Conservation (phyloP, 768 basidiomycete species). For the Artomyces pyxidatus region DNA sequence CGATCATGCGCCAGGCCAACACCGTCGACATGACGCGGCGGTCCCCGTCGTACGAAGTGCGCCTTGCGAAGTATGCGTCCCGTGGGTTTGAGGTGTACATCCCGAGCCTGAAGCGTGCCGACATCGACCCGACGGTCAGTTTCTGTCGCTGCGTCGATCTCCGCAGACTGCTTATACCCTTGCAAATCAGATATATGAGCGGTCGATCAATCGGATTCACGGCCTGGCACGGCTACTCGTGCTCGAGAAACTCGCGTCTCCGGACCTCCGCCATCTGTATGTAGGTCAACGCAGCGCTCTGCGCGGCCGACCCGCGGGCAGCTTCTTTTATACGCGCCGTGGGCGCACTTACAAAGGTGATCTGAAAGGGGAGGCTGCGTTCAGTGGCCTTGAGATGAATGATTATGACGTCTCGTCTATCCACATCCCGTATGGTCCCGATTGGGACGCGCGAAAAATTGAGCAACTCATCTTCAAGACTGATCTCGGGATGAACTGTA, state of each 20-base stretch:
- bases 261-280: constrained; percentile 37
- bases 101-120: constrained; percentile 38
- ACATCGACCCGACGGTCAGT: constrained; percentile 53
- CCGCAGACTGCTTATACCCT: not conserved
- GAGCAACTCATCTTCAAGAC: constrained; percentile 52
- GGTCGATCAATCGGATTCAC: constrained; percentile 47
- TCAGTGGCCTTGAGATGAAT: constrained; percentile 44
- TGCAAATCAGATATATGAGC: constrained; percentile 49
- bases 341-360: constrained; percentile 42
- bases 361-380: constrained; percentile 35
- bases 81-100: constrained; percentile 52
- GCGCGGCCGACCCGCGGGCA: constrained; percentile 37
- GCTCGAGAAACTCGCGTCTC: constrained; percentile 44
- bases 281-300: constrained; percentile 39
- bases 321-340: constrained; percentile 15
- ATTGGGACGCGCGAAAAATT: constrained; percentile 48
- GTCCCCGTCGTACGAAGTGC: constrained; percentile 58
- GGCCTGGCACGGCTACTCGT: constrained; percentile 57
- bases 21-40: constrained; percentile 55
- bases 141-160: too few relatives aligned
- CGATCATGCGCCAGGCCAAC: constrained; percentile 62
- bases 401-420: constrained; percentile 47
- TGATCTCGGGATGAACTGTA: too few relatives aligned
- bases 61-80: constrained; percentile 48
- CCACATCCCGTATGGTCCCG: constrained; percentile 56